Evolutionary conservation across 106 monocot genomes (phyloP), one percentile per base, ranked within the genome.

Genomic region (Dendrobium chrysotoxum): DNA sequence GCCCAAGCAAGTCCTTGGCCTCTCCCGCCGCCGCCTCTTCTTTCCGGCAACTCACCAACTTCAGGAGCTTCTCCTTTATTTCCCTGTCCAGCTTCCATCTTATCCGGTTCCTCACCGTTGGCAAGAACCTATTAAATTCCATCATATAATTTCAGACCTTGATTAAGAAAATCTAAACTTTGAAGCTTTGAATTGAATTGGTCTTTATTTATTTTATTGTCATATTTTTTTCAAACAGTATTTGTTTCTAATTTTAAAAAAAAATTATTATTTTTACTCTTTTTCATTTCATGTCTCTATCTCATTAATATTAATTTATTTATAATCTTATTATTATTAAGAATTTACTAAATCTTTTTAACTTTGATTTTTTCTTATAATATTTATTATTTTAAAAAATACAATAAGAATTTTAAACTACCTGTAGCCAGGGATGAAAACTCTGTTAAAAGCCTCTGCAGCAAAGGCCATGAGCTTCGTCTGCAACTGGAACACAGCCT

Each of bases 381-480:
- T 35, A 35, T 35, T 35, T 35, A 35, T 35, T 35, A 35, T 35
- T 35, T 35, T 35, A 3, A 35, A 35, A 35, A 35, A 35, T 35
- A 35, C 35, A 35, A 35, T 35, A 1, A 53, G 53, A 17, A 0
- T 53, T 57, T 57, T 57, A 17, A 18, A 44, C 3, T 5, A 80
- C 84, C 75, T 78, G 75, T 82, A 79, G 15, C 79, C 82, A 21
- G 79, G 75, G 55, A 86, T 75, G 81, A 73, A 61, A 30, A 92
- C 87, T 73, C 90, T 88, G 83, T 88, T 84, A 68, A 95, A 95
- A 40, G 95, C 90, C 75, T 95, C 95, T 76, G 90, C 88, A 6
- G 95, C 92, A 73, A 87, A 90, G 57, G 66, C 77, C 95, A 95
- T 95, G 58, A 90, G 92, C 70, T 85, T 84, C 11, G 89, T 64